A percentile compares a stretch with the other conserved stretches of the same genome.
Conservation (phyloP, 148 eudicot species). For the Persicaria tinctoria region DNA sequence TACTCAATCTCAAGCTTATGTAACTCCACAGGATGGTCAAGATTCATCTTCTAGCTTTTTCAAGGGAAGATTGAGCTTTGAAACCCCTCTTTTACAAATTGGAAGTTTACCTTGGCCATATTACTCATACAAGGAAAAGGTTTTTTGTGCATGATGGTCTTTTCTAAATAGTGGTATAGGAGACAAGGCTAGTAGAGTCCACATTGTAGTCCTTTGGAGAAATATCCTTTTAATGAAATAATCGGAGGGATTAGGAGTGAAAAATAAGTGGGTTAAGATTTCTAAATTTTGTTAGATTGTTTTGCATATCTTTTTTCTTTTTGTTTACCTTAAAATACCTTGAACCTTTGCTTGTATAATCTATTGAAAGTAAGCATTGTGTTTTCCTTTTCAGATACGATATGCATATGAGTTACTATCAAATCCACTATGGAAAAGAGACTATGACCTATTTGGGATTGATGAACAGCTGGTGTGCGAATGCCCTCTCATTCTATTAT, state of each 20-base stretch:
- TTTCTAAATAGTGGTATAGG: too few relatives aligned
- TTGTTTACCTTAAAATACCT: not conserved
- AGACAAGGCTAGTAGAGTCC: too few relatives aligned
- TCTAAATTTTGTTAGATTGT: not conserved
- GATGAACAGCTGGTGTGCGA: conserved; percentile 66
- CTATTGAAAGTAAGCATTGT: not conserved
- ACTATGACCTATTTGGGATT: conserved; percentile 67
- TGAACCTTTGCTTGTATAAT: not conserved
- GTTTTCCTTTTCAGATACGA: conserved; percentile 45
- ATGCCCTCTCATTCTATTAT: not conserved
- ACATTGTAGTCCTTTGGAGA: too few relatives aligned
- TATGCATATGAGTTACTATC: conserved; percentile 86
- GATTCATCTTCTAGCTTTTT: too few relatives aligned
- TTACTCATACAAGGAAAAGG: too few relatives aligned
- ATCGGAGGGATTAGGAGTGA: not conserved
- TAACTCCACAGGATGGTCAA: too few relatives aligned
- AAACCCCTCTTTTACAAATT: too few relatives aligned
- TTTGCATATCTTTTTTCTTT: not conserved
- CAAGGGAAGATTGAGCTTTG: too few relatives aligned
- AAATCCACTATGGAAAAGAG: conserved; percentile 72
- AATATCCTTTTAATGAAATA: not conserved
- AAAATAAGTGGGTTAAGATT: not conserved
- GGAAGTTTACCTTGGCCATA: too few relatives aligned
- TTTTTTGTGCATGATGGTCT: too few relatives aligned
- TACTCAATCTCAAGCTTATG: too few relatives aligned